A percentile compares a stretch with the other conserved stretches of the same genome.
These are phyloP conservation scores for Ogataea chonburiensis DNA, from an alignment of 805 yeast genomes.

Conservation along the genomic window DNA sequence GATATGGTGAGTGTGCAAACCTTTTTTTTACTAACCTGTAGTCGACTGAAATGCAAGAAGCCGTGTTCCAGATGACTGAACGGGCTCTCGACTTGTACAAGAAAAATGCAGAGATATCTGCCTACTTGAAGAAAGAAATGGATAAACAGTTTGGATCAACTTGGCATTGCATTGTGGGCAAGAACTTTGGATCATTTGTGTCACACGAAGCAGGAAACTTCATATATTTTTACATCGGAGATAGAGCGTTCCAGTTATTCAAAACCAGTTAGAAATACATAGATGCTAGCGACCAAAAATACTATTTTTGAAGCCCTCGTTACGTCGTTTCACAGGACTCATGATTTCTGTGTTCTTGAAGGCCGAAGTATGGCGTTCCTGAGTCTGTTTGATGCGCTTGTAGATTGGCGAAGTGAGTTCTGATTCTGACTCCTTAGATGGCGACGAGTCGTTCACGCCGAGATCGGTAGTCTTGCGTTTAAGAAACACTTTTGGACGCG, in stretches of 20 bases:
- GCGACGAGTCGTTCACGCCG: constrained; percentile 13
- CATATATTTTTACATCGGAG: constrained; percentile 68
- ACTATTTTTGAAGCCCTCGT: constrained; percentile 18
- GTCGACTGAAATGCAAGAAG: constrained; percentile 51
- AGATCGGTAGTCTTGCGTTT: constrained; percentile 6
- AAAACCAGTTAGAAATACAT: constrained; percentile 52
- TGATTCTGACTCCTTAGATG: constrained; percentile 11
- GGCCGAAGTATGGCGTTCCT: constrained; percentile 7
- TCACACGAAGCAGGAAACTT: constrained; percentile 74
- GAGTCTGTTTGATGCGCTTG: constrained; percentile 18
- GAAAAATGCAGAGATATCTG: constrained; percentile 63
- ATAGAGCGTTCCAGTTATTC: constrained; percentile 65
- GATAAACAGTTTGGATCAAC: constrained; percentile 65
- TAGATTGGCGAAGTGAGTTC: constrained; percentile 22
- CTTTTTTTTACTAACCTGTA: constrained; percentile 15
- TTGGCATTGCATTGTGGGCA: constrained; percentile 84
- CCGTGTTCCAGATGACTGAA: constrained; percentile 46
- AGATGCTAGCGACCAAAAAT: constrained; percentile 18
- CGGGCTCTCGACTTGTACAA: constrained; percentile 44
- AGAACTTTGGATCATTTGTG: constrained; percentile 74
- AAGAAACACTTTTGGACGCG: constrained; percentile 6
- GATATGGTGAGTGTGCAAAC: constrained; percentile 28
- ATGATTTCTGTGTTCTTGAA: constrained; percentile 10
- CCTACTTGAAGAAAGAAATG: constrained; percentile 58
- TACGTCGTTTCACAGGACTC: constrained; percentile 28